phyloP scores from a whole-genome alignment of 345 rosid genomes.

The Dovyalis caffra region DNA sequence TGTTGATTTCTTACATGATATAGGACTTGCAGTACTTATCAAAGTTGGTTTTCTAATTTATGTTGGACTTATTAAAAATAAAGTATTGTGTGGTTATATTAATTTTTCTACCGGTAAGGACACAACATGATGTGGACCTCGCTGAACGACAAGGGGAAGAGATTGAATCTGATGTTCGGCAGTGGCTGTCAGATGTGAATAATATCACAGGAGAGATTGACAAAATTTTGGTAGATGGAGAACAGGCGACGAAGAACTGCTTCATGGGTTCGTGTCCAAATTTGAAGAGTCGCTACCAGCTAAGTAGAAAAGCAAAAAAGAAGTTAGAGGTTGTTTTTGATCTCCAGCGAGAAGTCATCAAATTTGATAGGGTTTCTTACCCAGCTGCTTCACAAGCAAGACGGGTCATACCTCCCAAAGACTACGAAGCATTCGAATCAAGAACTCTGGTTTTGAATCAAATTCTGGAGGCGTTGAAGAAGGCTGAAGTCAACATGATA shows the following conservation, averaged over 20 bases:
- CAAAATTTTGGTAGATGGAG: too few species aligned
- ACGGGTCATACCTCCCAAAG: not conserved
- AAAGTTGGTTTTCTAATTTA: too few species aligned
- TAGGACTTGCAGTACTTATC: too few species aligned
- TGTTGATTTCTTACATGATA: too few species aligned
- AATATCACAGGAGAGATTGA: too few species aligned
- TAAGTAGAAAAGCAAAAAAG: not conserved
- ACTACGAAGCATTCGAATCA: conserved; percentile 14
- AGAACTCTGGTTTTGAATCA: not conserved
- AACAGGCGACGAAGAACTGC: too few species aligned
- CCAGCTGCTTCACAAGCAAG: not conserved
- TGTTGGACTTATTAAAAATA: too few species aligned
- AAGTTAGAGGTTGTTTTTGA: not conserved
- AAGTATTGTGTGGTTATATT: too few species aligned
- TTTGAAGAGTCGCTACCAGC: not conserved
- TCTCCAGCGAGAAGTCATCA: not conserved
- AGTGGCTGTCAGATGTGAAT: conserved; percentile 3
- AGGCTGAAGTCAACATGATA: not conserved
- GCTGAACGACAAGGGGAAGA: not conserved
- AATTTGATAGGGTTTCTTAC: not conserved
- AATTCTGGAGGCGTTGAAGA: not conserved
- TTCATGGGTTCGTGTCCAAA: not conserved
- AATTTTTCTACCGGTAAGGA: too few species aligned
- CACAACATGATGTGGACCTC: too few species aligned
- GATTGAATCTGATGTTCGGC: not conserved